Conservation (phyloP, 2,329 filamentous ascomycete species). For the Aspergillus pseudotamarii region DNA sequence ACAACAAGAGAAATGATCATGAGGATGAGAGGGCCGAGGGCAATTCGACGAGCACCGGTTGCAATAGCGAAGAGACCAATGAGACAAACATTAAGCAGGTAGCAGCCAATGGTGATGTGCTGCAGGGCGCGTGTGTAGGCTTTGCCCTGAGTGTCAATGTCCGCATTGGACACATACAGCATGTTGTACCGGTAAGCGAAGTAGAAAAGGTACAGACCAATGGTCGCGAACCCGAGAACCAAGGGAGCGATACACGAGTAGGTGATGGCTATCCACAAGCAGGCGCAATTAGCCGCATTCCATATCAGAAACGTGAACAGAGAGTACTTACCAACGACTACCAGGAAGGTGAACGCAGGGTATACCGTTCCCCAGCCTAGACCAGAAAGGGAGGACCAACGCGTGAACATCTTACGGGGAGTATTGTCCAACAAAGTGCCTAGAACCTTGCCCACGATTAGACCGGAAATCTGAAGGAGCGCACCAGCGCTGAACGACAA, state of each 20-base stretch:
- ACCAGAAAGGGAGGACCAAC: slow-evolving; percentile 73
- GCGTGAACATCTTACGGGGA: slow-evolving; percentile 76
- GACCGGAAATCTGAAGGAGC: slow-evolving; percentile 72
- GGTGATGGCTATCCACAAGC: slow-evolving; percentile 64
- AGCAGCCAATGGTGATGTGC: slow-evolving; percentile 81
- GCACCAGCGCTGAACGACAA: slow-evolving; percentile 75
- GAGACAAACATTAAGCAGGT: slow-evolving; percentile 79
- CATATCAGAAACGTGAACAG: slow-evolving; percentile 5
- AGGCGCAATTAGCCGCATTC: background rate
- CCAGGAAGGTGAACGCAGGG: slow-evolving; percentile 79
- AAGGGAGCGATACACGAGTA: slow-evolving; percentile 87
- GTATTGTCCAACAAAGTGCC: slow-evolving; percentile 76
- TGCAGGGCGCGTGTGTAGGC: slow-evolving; percentile 86
- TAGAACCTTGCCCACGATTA: slow-evolving; percentile 73
- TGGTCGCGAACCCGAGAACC: slow-evolving; percentile 77
- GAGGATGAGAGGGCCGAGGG: slow-evolving; percentile 70
- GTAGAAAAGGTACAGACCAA: slow-evolving; percentile 80
- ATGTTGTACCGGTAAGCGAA: slow-evolving; percentile 89
- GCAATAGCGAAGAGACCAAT: slow-evolving; percentile 81
- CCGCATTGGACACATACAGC: slow-evolving; percentile 79
- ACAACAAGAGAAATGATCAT: slow-evolving; percentile 78
- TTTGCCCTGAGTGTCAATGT: slow-evolving; percentile 84
- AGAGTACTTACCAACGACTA: slow-evolving; percentile 70
- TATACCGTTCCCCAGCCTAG: slow-evolving; percentile 84
- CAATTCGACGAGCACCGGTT: slow-evolving; percentile 61